Base-by-base conservation (phyloP, 371 early-diverging fungal species). In the Rhizopus sp. region DNA sequence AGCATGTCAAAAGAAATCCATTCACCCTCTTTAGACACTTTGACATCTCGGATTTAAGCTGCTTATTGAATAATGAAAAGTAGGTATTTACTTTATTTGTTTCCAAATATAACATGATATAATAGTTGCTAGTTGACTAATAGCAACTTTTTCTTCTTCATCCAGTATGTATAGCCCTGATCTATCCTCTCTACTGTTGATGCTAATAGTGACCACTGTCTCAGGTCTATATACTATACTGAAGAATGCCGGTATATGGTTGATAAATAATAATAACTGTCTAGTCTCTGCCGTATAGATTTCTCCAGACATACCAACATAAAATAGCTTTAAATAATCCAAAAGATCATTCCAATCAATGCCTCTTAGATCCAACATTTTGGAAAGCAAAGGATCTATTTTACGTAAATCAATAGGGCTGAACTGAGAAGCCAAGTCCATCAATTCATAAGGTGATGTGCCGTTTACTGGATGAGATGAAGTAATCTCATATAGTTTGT, bases 91-190 rank as follows among this genome's bases (percentile, higher is more conserved):
- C 29, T 46, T 46, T 8, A 57, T 44, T 17, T 56, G 50, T 50
- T 68, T 72, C 76, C 76, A 75, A n/a, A 72, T 55, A 42, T 67
- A 70, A 48, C 68, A 75, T 2, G 63, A 58, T 30, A 75, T 30
- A 37, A 60, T 65, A 10, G 64, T 64, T 9, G 68, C 68, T 4
- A 75, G 23, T 10, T 56, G 59, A 34, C 58, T 61, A 3, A 66
- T 49, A 54, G 62, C 60, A 13, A 15, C 12, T 34, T 51, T 50
- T 52, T 75, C 75, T 13, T 64, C 59, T 3, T 57, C 46, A 42
- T 54, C 56, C 12, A 66, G 48, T n/a, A 10, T 17, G 23, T 39
- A 17, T 5, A 29, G 12, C 15, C 16, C 13, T 31, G 40, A 13
- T 45, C 51, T n/a, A 5, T 42, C 30, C 17, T 64, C 57, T 17